Conservation (phyloP, 2,329 filamentous ascomycete species). For the Daldinia sp. region DNA sequence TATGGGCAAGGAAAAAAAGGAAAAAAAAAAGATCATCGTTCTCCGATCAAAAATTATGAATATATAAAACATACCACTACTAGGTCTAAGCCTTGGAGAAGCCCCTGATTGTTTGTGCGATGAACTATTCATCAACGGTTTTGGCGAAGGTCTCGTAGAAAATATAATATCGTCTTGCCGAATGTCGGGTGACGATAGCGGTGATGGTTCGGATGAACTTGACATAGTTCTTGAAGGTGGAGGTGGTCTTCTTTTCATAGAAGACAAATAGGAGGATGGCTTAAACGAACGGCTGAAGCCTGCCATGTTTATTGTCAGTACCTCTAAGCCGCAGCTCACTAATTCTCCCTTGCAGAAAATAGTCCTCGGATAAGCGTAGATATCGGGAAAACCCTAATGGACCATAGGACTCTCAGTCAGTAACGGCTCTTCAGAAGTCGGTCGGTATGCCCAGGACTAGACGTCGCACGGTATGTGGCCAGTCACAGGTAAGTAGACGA, state of each 20-base stretch:
- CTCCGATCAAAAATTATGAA: conserved; percentile 15
- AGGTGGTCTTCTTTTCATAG: conserved; percentile 53
- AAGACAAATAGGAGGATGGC: conserved; percentile 54
- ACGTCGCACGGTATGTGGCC: neutral
- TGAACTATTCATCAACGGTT: conserved; percentile 26
- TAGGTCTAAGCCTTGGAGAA: conserved; percentile 34
- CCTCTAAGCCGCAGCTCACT: conserved; percentile 12
- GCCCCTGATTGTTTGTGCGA: conserved; percentile 20
- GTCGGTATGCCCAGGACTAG: conserved; percentile 1
- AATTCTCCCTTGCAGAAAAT: conserved; percentile 12
- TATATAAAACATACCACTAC: conserved; percentile 24
- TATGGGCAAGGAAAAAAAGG: neutral
- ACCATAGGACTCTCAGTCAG: conserved; percentile 15
- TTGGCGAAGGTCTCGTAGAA: conserved; percentile 49
- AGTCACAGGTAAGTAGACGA: conserved; percentile 1
- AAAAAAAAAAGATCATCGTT: neutral
- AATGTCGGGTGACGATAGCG: conserved; percentile 45
- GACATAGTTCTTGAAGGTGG: conserved; percentile 56
- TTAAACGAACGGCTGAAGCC: conserved; percentile 60
- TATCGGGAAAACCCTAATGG: conserved; percentile 7
- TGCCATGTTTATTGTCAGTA: conserved; percentile 52
- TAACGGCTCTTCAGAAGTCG: conserved; percentile 12
- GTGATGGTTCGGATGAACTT: conserved; percentile 57
- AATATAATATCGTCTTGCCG: conserved; percentile 49
- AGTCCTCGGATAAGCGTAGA: conserved; percentile 6